These are phyloP conservation scores for Ceratocystis eucalypticola DNA, from an alignment of 2,329 filamentous ascomycete genomes.

Conservation along the genomic window DNA sequence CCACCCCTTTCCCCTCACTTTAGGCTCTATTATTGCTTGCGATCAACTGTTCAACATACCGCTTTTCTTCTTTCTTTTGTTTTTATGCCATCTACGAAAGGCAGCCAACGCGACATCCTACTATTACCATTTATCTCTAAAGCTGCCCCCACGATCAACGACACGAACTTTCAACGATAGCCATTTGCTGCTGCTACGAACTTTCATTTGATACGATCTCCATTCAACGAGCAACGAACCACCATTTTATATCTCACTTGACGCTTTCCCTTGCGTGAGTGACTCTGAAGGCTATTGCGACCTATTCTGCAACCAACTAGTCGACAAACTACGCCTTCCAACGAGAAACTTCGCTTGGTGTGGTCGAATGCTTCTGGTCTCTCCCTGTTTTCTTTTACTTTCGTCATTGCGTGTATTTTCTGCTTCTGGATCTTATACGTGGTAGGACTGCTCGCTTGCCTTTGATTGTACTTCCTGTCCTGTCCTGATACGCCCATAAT, in stretches of 20 bases:
- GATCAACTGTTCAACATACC: neutral
- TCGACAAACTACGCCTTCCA: neutral
- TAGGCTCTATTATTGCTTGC: neutral
- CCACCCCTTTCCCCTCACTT: neutral
- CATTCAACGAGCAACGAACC: neutral
- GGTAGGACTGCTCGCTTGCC: neutral
- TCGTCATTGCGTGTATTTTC: neutral
- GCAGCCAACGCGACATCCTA: neutral
- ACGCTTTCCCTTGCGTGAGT: neutral
- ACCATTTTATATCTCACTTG: neutral
- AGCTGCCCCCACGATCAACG: neutral
- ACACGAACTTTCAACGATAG: neutral
- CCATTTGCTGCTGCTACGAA: neutral
- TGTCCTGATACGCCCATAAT: constrained; percentile 13
- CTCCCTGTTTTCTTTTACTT: neutral
- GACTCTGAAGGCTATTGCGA: too few species aligned
- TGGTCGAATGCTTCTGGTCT: neutral
- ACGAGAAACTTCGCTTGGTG: neutral
- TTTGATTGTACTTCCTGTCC: neutral
- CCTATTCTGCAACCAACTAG: too few species aligned
- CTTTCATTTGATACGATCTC: neutral
- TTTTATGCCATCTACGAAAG: constrained; percentile 1
- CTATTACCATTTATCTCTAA: constrained; percentile 1
- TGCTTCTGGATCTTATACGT: neutral
- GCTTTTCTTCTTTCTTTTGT: neutral